phyloP scores from a whole-genome alignment of 169 alveolate species.

The Babesia sp. region DNA sequence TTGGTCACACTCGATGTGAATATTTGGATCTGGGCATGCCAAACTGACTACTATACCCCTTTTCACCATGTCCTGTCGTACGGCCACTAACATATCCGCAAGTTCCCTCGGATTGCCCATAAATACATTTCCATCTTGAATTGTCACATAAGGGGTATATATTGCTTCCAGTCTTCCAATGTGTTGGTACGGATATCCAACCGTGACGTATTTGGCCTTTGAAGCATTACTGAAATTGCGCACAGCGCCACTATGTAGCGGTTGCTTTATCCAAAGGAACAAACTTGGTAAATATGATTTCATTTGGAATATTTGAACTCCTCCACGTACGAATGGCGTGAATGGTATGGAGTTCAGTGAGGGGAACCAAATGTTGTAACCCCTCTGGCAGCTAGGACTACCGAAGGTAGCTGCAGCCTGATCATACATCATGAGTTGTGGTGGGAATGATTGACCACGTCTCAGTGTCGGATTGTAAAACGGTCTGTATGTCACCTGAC shows the following conservation, averaged over 20 bases:
- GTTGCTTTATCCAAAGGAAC: slow-evolving; percentile 40
- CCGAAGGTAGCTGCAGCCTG: background rate
- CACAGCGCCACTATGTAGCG: slow-evolving; percentile 24
- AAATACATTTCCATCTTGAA: slow-evolving; percentile 2
- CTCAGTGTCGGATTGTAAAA: slow-evolving; percentile 60
- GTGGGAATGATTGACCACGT: slow-evolving; percentile 39
- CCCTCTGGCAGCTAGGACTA: background rate
- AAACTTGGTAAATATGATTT: slow-evolving; percentile 56
- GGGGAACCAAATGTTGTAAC: slow-evolving; percentile 57
- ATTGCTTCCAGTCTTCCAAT: slow-evolving; percentile 54
- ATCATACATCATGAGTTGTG: slow-evolving; percentile 17
- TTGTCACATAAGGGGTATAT: slow-evolving; percentile 58
- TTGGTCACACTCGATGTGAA: background rate
- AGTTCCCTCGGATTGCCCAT: slow-evolving; percentile 35
- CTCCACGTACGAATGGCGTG: slow-evolving; percentile 13
- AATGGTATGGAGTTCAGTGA: slow-evolving; percentile 29
- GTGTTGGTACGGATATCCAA: slow-evolving; percentile 67
- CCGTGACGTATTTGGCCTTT: slow-evolving; percentile 22
- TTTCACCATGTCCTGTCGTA: slow-evolving; percentile 23
- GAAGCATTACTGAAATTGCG: slow-evolving; percentile 28
- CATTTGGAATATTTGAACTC: slow-evolving; percentile 56
- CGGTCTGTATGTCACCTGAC: slow-evolving; percentile 45
- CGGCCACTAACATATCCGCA: slow-evolving; percentile 1
- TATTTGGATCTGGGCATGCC: slow-evolving; percentile 12
- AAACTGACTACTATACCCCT: slow-evolving; percentile 38